Evolutionary conservation across 2,329 filamentous ascomycete genomes (phyloP).

Genomic region (Diaporthe velutina): DNA sequence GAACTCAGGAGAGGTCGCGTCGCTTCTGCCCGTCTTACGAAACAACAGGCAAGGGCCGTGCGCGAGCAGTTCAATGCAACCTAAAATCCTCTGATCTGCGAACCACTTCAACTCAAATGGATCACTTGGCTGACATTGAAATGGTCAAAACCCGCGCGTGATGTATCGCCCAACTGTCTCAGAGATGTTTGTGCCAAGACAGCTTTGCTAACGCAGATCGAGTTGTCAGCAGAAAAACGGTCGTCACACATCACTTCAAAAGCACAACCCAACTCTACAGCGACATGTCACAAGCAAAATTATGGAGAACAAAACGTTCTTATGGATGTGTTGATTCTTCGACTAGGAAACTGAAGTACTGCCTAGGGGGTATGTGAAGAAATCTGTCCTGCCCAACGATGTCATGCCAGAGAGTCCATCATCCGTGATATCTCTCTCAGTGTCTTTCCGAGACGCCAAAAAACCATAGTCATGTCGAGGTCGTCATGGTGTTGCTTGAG

Average conservation of each 20-base stretch:
- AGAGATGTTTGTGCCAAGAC: too few species aligned
- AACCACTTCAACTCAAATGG: neutral
- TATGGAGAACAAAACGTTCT: neutral
- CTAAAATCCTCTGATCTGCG: neutral
- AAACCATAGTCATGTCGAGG: constrained; percentile 26
- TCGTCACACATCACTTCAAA: too few species aligned
- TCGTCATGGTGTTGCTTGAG: constrained; percentile 10
- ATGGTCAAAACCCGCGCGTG: neutral
- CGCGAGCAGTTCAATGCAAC: neutral
- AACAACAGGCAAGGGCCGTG: constrained; percentile 22
- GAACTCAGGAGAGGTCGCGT: constrained; percentile 5
- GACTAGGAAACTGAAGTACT: constrained; percentile 43
- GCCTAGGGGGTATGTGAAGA: constrained; percentile 49
- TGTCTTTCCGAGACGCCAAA: constrained; percentile 33
- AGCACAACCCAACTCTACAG: too few species aligned
- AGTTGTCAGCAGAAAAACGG: too few species aligned
- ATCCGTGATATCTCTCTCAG: neutral
- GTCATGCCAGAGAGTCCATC: constrained; percentile 32
- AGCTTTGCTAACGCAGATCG: too few species aligned
- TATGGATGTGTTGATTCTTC: constrained; percentile 41
- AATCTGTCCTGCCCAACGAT: constrained; percentile 33
- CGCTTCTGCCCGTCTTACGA: constrained; percentile 9
- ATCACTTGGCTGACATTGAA: too few species aligned
- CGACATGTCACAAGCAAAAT: neutral
- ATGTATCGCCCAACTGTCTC: too few species aligned